Evolutionary conservation across 257 asterid species (phyloP), one percentile per base, ranked within the genome.

Genomic region (Gardenia jasminoides): DNA sequence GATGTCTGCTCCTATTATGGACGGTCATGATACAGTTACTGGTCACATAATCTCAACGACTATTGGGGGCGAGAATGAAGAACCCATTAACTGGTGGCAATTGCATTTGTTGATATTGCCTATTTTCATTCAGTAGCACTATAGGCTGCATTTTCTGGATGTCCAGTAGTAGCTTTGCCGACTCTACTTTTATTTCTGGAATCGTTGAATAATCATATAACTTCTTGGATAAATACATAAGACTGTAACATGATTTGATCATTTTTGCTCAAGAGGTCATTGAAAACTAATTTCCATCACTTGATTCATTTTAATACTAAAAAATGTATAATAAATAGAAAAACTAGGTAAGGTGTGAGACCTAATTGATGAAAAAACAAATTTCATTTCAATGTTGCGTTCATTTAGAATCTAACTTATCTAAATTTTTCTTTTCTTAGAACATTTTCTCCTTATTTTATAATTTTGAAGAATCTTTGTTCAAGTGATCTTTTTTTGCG

Each of bases 31-130:
- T 69, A 88, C 94, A 2, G 92, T 93, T 28, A 94, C 97, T 13
- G 98, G 98, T 70, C 97, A 94, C 86, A 92, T 94, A 84, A 94
- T 94, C 82, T 92, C 97, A 47, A 91, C 97, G 75, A 92, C 97
- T 78, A 92, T 94, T 65, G 98, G 98, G 74, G 97, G 98, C 77
- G 92, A 92, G 88, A 91, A 94, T 89, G 98, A 97, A 85, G 97
- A 94, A 78, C 98, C 96, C 43, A 62, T 64, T 9, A 64, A 9
- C 72, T 19, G 30, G 17, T 76, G 24, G 24, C 24, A 44, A 36
- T 30, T 74, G 16, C 0, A 67, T 67, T 30, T 39, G 33, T 61
- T 61, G 33, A 8, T 26, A 12, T 31, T 67, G 36, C 17, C 43
- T 6, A 16, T 67, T 24, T 76, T 48, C 33, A 39, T 26, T 39